Evolutionary conservation across 495 filamentous ascomycete genomes (phyloP), one percentile per base, ranked within the genome.

Genomic region (Entonaema liquescens): DNA sequence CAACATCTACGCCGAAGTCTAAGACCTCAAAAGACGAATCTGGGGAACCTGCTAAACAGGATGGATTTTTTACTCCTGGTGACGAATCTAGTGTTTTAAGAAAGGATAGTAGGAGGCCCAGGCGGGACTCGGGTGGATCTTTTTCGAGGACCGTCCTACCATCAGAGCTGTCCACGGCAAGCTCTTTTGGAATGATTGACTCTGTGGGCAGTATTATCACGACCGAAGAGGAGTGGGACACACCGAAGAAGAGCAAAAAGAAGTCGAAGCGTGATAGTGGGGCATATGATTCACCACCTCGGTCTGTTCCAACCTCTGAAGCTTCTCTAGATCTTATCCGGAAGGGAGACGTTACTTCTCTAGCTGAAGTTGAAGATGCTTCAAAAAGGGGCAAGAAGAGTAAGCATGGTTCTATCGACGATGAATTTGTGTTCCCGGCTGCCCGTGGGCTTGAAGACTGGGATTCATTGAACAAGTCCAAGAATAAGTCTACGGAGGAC

Each of bases 221-320:
- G n/a, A 53, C 61, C 11, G 75, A 79, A 9, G 76, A 81, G 36
- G 77, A 79, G 12, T 74, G 62, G 63, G 75, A 74, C 29, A 74
- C 77, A 12, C 72, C 76, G n/a, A 74, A 65, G 23, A 76, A 74
- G 56, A 68, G 63, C 17, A 77, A 74, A 49, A 74, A 65, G 38
- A 76, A 72, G n/a, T 78, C 74, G 6, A 80, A 71, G 56, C 71
- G 65, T 47, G 70, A 76, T 31, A 71, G 42, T 63, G 72, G 61
- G 12, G 61, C 71, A 12, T 78, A 71, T 53, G 72, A 72, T 63
- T 66, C 61, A 19, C 57, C 61, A 31, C 65, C 60, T 3, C 47
- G 61, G 21, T 64, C 62, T 64, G 55, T 59, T 25, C 52, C 59
- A 42, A 42, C 44, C 54, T 74, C 67, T 1, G 67, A 71, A 47